These are phyloP conservation scores for Aulographum hederae DNA, from an alignment of 2,329 filamentous ascomycete species.

Conservation along the genomic window DNA sequence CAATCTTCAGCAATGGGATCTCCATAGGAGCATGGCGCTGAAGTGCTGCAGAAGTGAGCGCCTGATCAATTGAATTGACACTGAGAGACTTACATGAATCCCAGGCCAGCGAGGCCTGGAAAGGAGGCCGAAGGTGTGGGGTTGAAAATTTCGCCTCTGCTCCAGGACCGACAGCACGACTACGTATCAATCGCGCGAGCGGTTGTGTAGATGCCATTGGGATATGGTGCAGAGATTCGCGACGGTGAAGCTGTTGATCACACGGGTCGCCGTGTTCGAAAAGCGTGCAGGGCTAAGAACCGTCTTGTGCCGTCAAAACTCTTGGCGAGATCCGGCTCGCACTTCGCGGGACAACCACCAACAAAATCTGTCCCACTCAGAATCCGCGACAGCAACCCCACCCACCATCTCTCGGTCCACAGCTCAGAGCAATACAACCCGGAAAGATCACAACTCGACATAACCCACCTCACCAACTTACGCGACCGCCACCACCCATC, in stretches of 20 bases:
- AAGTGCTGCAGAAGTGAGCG: too few species aligned
- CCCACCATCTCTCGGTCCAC: constrained; percentile 5
- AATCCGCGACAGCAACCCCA: constrained; percentile 3
- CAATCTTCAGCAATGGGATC: too few species aligned
- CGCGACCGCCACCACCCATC: too few species aligned
- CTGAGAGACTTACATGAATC: too few species aligned
- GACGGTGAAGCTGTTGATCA: background rate
- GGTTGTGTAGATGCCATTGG: background rate
- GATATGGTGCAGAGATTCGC: constrained; percentile 10
- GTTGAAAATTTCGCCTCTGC: constrained; percentile 7
- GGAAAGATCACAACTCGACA: too few species aligned
- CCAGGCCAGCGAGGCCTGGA: too few species aligned
- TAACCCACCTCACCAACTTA: too few species aligned
- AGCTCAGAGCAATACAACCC: constrained; percentile 1
- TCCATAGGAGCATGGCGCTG: too few species aligned
- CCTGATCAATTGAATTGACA: too few species aligned
- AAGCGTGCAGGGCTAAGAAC: background rate
- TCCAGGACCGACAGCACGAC: constrained; percentile 3
- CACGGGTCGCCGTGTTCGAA: background rate
- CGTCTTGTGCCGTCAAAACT: background rate
- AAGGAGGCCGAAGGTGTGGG: too few species aligned
- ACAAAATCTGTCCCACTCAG: background rate
- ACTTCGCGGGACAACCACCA: background rate
- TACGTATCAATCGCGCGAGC: background rate
- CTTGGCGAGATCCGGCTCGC: background rate